Conservation (phyloP, 2,329 filamentous ascomycete genomes). For the Ascochyta rabiei region DNA sequence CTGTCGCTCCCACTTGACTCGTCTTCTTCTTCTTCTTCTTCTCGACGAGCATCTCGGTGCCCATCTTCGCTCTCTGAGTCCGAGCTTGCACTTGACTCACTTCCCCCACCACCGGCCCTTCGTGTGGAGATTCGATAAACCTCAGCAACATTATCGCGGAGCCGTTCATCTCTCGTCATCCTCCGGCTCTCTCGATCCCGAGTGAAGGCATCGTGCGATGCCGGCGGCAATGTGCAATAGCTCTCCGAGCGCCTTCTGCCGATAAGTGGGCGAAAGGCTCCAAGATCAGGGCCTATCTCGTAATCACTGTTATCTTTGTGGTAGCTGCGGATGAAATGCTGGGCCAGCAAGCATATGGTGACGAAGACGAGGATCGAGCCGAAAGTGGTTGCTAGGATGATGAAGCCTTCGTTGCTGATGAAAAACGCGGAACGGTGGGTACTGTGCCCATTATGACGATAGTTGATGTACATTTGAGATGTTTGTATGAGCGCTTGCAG, state of each 20-base stretch:
- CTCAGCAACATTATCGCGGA: background rate
- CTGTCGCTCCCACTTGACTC: constrained; percentile 6
- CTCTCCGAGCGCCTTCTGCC: background rate
- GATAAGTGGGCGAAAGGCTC: background rate
- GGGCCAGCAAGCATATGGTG: background rate
- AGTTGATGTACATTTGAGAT: background rate
- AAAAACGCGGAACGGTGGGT: background rate
- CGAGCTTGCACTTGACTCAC: background rate
- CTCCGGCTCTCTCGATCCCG: background rate
- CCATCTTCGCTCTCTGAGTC: background rate
- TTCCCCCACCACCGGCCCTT: background rate
- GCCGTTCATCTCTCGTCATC: background rate
- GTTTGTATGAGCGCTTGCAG: background rate
- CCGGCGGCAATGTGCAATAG: background rate
- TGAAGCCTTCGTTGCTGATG: background rate
- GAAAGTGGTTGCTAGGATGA: background rate
- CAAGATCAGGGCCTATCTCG: background rate
- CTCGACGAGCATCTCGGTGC: too few relatives aligned
- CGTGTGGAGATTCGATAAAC: constrained; percentile 1
- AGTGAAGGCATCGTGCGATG: background rate
- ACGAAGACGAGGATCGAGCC: background rate
- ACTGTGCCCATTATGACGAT: background rate
- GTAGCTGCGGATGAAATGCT: background rate
- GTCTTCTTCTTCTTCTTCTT: background rate
- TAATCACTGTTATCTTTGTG: background rate